These are phyloP conservation scores for Metarhizium sp. DNA, from an alignment of 2,329 filamentous ascomycete species.

Conservation along the genomic window DNA sequence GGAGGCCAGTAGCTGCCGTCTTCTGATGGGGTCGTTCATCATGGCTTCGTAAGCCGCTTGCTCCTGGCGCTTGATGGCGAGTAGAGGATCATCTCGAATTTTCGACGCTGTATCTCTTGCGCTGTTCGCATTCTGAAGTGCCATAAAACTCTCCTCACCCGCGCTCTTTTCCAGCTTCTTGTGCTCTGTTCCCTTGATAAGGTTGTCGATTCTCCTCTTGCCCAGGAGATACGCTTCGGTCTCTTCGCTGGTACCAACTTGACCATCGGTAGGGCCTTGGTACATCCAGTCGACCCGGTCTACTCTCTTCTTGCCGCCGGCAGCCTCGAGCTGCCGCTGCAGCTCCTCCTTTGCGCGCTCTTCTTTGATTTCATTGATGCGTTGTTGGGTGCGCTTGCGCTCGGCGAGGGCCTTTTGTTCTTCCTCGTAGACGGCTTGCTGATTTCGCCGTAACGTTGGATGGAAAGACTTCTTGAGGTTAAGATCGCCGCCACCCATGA, in stretches of 20 bases:
- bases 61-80: slow-evolving; percentile 90
- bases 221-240: slow-evolving; percentile 89
- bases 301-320: slow-evolving; percentile 70
- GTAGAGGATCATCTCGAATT: slow-evolving; percentile 79
- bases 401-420: slow-evolving; percentile 90
- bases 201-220: slow-evolving; percentile 80
- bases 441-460: slow-evolving; percentile 82
- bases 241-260: slow-evolving; percentile 72
- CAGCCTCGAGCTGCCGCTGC: slow-evolving; percentile 78
- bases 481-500: slow-evolving; percentile 88
- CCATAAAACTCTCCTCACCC: slow-evolving; percentile 49
- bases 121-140: slow-evolving; percentile 60
- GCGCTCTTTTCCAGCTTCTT: slow-evolving; percentile 73
- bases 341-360: slow-evolving; percentile 89
- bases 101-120: slow-evolving; percentile 75
- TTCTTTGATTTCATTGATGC: slow-evolving; percentile 87
- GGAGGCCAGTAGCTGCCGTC: slow-evolving; percentile 55
- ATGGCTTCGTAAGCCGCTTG: slow-evolving; percentile 70
- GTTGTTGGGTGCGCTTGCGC: slow-evolving; percentile 85
- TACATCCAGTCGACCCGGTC: slow-evolving; percentile 99
- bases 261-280: slow-evolving; percentile 70
- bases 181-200: slow-evolving; percentile 69
- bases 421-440: slow-evolving; percentile 81
- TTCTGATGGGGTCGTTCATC: slow-evolving; percentile 67
- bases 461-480: slow-evolving; percentile 96